phyloP scores from a whole-genome alignment of 441 rosid genomes.

The Kokia cookei region DNA sequence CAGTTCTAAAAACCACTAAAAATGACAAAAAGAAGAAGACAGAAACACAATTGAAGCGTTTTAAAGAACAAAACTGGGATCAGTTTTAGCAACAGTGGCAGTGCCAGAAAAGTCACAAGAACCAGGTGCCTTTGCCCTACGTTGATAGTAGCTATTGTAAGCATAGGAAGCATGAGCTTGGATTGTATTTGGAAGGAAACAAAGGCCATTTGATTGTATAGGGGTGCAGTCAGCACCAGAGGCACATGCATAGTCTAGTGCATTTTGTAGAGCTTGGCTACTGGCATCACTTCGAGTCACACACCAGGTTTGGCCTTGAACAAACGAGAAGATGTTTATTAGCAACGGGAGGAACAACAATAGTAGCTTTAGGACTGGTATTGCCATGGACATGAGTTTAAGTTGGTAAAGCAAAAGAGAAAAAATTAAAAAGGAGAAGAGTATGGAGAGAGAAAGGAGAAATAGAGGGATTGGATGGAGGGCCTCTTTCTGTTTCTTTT shows the following conservation, averaged over 20 bases:
- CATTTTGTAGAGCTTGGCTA: conserved; percentile 52
- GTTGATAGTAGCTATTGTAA: conserved; percentile 76
- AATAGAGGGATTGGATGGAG: conserved; percentile 4
- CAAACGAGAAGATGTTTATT: not conserved
- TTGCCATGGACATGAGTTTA: conserved; percentile 25
- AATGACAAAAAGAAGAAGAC: not conserved
- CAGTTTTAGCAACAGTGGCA: conserved; percentile 61
- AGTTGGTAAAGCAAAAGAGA: conserved; percentile 28
- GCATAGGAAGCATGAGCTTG: conserved; percentile 86
- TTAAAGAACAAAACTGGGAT: conserved; percentile 56
- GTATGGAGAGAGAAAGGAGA: not conserved
- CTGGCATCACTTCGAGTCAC: conserved; percentile 77
- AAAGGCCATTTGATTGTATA: conserved; percentile 49
- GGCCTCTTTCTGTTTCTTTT: conserved; percentile 11
- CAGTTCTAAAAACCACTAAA: not conserved
- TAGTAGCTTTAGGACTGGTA: conserved; percentile 10
- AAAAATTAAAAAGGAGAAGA: conserved; percentile 9
- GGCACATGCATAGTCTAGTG: conserved; percentile 73
- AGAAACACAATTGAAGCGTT: not conserved
- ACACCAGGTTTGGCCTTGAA: conserved; percentile 51
- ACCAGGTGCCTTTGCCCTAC: conserved; percentile 68
- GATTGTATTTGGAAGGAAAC: conserved; percentile 72
- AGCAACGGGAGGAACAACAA: conserved; percentile 10
- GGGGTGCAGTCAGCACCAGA: conserved; percentile 82
- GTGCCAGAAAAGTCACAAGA: conserved; percentile 84